These are phyloP conservation scores for Setaria viridis DNA, from an alignment of 202 grass and related monocot genomes.

Conservation along the genomic window DNA sequence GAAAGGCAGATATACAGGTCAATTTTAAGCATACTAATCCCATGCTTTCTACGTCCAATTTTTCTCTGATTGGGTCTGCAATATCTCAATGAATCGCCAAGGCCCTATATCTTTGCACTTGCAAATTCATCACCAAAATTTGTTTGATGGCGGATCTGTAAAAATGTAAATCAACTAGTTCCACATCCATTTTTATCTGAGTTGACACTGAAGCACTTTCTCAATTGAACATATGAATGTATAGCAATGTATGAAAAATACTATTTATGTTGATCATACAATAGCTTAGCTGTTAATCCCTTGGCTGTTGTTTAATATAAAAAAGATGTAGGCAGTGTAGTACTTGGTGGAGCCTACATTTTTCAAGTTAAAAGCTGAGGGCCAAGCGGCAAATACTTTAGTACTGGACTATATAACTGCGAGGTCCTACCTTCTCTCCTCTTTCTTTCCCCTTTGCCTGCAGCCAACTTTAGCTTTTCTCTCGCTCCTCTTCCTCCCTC, in stretches of 20 bases:
- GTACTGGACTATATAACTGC: slow-evolving; percentile 24
- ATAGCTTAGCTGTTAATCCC: background rate
- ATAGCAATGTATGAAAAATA: background rate
- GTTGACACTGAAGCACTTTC: background rate
- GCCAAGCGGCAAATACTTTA: background rate
- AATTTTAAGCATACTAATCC: slow-evolving; percentile 20
- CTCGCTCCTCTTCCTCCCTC: background rate
- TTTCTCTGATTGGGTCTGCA: background rate
- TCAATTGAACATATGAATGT: background rate
- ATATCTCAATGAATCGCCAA: background rate
- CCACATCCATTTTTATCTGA: background rate
- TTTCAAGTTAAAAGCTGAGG: background rate
- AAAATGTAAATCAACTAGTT: background rate
- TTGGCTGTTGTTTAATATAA: background rate
- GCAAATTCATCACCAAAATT: background rate
- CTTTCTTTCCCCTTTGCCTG: slow-evolving; percentile 38
- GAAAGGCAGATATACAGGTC: background rate
- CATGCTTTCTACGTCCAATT: slow-evolving; percentile 4
- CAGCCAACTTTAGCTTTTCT: slow-evolving; percentile 50
- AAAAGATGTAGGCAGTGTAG: background rate
- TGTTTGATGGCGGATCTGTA: background rate
- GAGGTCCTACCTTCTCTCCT: slow-evolving; percentile 35
- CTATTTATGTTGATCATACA: background rate
- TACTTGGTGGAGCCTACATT: slow-evolving; percentile 4
- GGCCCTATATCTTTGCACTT: background rate